Evolutionary conservation across 345 rosid species (phyloP).

Genomic region (Microcos paniculata): DNA sequence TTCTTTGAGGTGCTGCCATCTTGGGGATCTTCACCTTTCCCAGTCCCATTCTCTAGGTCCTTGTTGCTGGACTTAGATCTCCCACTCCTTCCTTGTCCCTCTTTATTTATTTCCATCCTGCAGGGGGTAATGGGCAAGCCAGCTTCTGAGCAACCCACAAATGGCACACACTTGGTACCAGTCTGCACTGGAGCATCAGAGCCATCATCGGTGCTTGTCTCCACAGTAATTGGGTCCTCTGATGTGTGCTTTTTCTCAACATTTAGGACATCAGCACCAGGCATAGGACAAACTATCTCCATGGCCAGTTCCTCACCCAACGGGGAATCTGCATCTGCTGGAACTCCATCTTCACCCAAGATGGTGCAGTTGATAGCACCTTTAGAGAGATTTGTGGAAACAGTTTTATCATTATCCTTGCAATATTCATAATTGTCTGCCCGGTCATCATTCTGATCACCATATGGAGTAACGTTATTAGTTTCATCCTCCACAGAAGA

Average conservation of each 20-base stretch:
- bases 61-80: conserved; percentile 46
- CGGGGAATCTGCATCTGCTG: conserved; percentile 34
- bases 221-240: conserved; percentile 35
- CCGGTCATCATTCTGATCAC: conserved; percentile 47
- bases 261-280: conserved; percentile 32
- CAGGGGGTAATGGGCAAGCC: conserved; percentile 76
- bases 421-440: conserved; percentile 41
- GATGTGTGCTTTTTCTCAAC: conserved; percentile 34
- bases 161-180: conserved; percentile 47
- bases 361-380: conserved; percentile 30
- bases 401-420: conserved; percentile 39
- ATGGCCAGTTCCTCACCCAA: conserved; percentile 29
- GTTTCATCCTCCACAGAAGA: conserved; percentile 88
- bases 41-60: conserved; percentile 36
- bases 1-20: conserved; percentile 58
- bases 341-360: conserved; percentile 26
- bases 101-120: conserved; percentile 59
- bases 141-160: conserved; percentile 40
- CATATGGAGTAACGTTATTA: conserved; percentile 41
- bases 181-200: conserved; percentile 38
- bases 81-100: conserved; percentile 46
- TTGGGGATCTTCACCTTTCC: conserved; percentile 49
- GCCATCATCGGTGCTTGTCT: conserved; percentile 40
- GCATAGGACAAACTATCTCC: conserved; percentile 28
- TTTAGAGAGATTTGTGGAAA: conserved; percentile 30